These are phyloP conservation scores for Microbotryomycetes sp. DNA, from an alignment of 1,284 basidiomycete genomes.

Conservation along the genomic window DNA sequence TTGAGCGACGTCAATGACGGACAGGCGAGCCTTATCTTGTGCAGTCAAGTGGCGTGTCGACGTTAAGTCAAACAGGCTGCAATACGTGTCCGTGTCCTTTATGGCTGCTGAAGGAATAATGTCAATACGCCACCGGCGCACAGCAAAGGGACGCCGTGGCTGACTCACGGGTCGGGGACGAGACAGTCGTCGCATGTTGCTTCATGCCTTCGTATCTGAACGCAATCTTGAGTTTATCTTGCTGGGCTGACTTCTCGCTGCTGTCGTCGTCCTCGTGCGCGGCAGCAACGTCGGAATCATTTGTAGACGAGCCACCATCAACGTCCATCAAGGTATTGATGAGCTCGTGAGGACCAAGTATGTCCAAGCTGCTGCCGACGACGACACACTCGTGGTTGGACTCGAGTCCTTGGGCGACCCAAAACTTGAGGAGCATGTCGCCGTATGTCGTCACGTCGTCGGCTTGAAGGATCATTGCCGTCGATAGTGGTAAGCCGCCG, in stretches of 20 bases:
- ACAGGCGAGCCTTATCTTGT: slow-evolving; percentile 26
- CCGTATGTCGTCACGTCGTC: slow-evolving; percentile 79
- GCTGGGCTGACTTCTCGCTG: slow-evolving; percentile 45
- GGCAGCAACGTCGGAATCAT: background rate
- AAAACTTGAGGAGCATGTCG: slow-evolving; percentile 79
- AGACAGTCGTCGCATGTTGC: slow-evolving; percentile 78
- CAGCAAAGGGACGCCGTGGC: background rate
- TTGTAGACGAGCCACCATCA: slow-evolving; percentile 17
- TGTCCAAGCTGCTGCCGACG: slow-evolving; percentile 46
- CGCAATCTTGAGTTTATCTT: slow-evolving; percentile 71
- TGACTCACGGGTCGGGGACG: slow-evolving; percentile 29
- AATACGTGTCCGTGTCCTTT: slow-evolving; percentile 51
- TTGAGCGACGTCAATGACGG: slow-evolving; percentile 19
- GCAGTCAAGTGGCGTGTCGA: slow-evolving; percentile 31
- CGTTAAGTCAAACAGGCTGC: slow-evolving; percentile 64
- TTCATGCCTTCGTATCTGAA: slow-evolving; percentile 93
- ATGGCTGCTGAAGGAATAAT: background rate
- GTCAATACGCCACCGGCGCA: background rate
- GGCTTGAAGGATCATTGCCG: slow-evolving; percentile 62
- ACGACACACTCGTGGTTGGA: slow-evolving; percentile 61
- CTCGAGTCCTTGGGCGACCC: slow-evolving; percentile 73
- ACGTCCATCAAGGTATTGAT: slow-evolving; percentile 33
- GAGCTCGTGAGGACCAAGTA: slow-evolving; percentile 46
- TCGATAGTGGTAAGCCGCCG: slow-evolving; percentile 81
- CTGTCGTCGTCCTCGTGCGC: slow-evolving; percentile 46